A percentile compares a stretch with the other conserved stretches of the same genome.
phyloP scores from a whole-genome alignment of 139 green algal genomes.

The Micractinium conductrix region DNA sequence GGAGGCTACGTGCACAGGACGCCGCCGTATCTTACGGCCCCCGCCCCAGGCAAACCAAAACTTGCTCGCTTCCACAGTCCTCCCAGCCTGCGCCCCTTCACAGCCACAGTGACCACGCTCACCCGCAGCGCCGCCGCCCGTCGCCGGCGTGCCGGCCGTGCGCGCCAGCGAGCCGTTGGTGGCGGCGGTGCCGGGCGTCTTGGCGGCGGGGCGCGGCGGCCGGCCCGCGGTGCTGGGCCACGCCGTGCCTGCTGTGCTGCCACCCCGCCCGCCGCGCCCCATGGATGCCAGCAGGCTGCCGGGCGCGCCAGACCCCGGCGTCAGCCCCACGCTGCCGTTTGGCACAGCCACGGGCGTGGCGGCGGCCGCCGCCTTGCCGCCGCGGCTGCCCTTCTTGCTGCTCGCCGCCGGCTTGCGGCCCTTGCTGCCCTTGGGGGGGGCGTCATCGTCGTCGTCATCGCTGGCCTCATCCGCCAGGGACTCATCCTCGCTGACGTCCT shows the following conservation, averaged over 20 bases:
- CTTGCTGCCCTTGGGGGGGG: not conserved
- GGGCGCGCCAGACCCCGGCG: not conserved
- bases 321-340: constrained; percentile 34
- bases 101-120: constrained; percentile 6
- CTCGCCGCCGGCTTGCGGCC: not conserved
- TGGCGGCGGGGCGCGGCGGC: constrained; percentile 16
- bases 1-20: too few species aligned
- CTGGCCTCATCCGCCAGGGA: constrained; percentile 33
- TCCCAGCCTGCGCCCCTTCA: too few species aligned
- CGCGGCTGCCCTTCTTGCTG: not conserved
- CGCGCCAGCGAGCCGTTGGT: constrained; percentile 5
- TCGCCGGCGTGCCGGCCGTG: not conserved
- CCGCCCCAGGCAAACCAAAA: too few species aligned
- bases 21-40: too few species aligned
- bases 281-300: not conserved
- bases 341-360: constrained; percentile 20
- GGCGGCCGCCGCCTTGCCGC: not conserved
- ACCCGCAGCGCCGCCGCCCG: too few species aligned
- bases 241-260: not conserved
- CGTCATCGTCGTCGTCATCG: not conserved
- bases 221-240: not conserved
- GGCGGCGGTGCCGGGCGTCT: constrained; percentile 17
- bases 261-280: not conserved
- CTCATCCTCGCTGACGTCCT: constrained; percentile 30
- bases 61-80: constrained; percentile 3